Conservation (phyloP, 2,329 filamentous ascomycete genomes). For the Coleophoma eucalyptorum region DNA sequence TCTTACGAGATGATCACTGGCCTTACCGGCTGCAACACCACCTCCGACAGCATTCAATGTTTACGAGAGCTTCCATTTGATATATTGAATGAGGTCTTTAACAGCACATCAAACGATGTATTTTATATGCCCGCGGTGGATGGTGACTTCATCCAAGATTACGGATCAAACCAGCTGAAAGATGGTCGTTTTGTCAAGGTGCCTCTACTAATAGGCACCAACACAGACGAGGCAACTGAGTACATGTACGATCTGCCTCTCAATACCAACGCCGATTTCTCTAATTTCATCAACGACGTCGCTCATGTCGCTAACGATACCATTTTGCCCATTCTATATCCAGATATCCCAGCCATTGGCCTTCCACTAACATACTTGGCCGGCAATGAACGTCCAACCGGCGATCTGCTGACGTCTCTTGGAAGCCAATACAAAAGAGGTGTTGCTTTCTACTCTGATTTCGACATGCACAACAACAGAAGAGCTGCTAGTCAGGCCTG, state of each 20-base stretch:
- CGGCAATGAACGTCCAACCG: background rate
- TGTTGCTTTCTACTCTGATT: slow-evolving; percentile 1
- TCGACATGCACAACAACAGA: background rate
- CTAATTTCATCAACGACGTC: background rate
- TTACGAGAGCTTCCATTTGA: slow-evolving; percentile 10
- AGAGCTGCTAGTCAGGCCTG: background rate
- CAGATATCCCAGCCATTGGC: background rate
- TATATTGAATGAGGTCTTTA: slow-evolving; percentile 22
- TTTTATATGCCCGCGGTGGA: slow-evolving; percentile 18
- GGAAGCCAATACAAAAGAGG: background rate
- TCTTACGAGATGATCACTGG: background rate
- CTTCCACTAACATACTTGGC: background rate
- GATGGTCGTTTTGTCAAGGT: slow-evolving; percentile 28
- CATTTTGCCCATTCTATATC: background rate
- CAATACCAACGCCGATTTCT: background rate
- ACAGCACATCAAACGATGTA: background rate
- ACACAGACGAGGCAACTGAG: slow-evolving; percentile 30
- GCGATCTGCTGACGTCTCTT: background rate
- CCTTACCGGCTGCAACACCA: background rate
- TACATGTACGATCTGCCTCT: slow-evolving; percentile 26
- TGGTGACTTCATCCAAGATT: slow-evolving; percentile 24
- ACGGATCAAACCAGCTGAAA: background rate
- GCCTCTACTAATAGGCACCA: slow-evolving; percentile 36
- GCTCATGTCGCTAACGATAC: background rate
- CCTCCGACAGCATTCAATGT: background rate